Base-by-base conservation (phyloP, 129 eudicot genomes). In the Glebionis coronaria region DNA sequence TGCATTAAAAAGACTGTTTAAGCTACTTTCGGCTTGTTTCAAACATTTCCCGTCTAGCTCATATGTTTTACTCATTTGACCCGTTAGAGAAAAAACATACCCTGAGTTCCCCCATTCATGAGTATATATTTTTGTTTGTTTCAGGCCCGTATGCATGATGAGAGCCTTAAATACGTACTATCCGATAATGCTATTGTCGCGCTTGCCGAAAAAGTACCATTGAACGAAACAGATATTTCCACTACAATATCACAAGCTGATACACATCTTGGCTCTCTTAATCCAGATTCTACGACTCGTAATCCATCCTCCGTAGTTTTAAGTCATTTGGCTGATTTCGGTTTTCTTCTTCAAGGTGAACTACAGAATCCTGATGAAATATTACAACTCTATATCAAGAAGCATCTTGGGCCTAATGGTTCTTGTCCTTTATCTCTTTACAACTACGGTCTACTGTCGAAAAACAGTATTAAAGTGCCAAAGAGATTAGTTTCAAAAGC, bases 131-230 rank as follows among this genome's bases (percentile, higher is more conserved):
- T 35, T 8, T 19, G 62, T 42, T 75, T 29, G 15, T 83, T 85
- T 38, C 84, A 93, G 99, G 99, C 97, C 44, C 99, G 99, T 68
- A 71, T 86, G 65, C 99, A 93, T 76, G 99, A 93, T 73, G 99
- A 93, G 78, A 93, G 92, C 83, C 86, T 93, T 81, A 88, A 84
- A 82, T 93, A 80, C 49, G 88, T 93, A 55, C 77, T 93, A 50
- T 89, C 99, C 15, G 99, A 93, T 70, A 83, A 79, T 27, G 97
- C 97, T 21, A 65, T 93, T 31, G 62, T 76, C 31, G 87, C 90
- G 67, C 88, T 93, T 61, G 95, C 97, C 16, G 72, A 82, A 57
- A 77, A 81, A 66, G 57, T 46, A 46, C 90, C 99, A 66, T 58
- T 62, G 71, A 65, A 75, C 35, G 78, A 79, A 70, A 56, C 65